phyloP scores from a whole-genome alignment of 1,284 basidiomycete species.

The Neotropicomus parvogracilis region DNA sequence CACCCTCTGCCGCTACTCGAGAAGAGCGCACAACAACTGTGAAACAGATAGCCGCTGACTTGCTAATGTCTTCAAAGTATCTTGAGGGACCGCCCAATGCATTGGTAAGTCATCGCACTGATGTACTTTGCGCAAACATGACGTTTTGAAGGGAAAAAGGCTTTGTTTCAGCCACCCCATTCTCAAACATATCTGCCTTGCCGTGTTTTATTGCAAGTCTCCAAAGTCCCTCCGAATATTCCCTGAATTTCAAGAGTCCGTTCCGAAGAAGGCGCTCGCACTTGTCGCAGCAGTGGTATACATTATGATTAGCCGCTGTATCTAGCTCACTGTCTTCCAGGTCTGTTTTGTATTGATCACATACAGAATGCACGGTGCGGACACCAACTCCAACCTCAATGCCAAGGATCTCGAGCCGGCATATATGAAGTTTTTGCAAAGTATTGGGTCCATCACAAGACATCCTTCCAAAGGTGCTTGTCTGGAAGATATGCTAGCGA shows the following conservation, averaged over 20 bases:
- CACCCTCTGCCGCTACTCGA: neutral
- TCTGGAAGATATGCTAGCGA: neutral
- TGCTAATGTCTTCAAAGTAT: neutral
- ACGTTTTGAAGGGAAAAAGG: neutral
- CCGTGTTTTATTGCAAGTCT: neutral
- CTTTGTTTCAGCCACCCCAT: neutral
- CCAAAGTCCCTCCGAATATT: neutral
- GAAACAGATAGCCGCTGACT: neutral
- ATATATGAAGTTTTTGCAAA: neutral
- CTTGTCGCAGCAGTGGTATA: neutral
- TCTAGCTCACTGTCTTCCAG: neutral
- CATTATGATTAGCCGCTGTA: too few species aligned
- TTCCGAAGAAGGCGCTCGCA: neutral
- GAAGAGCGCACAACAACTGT: neutral
- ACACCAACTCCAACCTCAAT: neutral
- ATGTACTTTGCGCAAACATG: too few species aligned
- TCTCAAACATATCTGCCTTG: neutral
- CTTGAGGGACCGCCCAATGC: neutral
- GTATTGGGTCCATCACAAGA: too few species aligned
- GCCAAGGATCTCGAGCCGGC: neutral
- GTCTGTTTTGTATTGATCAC: neutral
- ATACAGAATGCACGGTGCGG: neutral
- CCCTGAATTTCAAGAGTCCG: neutral
- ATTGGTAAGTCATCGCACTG: too few species aligned
- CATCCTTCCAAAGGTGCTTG: neutral